Base-by-base conservation (phyloP, 176 grass and related monocot species). In the Aegilops speltoides region DNA sequence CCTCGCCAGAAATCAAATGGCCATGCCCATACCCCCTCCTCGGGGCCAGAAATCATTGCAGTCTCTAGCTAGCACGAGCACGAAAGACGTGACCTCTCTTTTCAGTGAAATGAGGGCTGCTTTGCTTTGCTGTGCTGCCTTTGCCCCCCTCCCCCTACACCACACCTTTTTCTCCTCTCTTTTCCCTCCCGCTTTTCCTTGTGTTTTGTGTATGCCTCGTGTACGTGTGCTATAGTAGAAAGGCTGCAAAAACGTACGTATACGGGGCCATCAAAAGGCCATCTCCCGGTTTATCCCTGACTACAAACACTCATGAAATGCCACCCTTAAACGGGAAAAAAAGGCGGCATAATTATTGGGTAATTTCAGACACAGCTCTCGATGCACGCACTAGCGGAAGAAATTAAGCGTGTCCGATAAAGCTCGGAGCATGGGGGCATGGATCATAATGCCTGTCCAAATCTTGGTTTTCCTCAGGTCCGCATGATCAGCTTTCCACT, bases 61-160 rank as follows among this genome's bases (percentile, higher is more conserved):
- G 62, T 22, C 77, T 80, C 77, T 80, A 87, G 46, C 77, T 77
- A 77, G 82, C 81, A 77, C 76, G 86, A 81, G 82, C 81, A 77
- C 76, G 86, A 81, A 88, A 91, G 89, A 91, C 57, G 86, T 88
- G 85, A 88, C 86, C 71, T 91, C 71, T 85, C 89, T 91, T 91
- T 91, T 64, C 77, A 88, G 77, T 88, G 71, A 91, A 88, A 88
- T 65, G 82, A 88, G 86, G 70, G 86, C 6, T 88, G 86, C 85
- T 88, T 88, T 85, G 81, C 48, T 84, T 86, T 83, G 40, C 40
- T 38, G 50, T 38, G 50, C 52, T 82, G 48, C 76, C 76, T 84
- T 74, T 81, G 31, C 54, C 60, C 76, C 68, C 43, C 12, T 46
- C 19, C 56, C 19, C 56, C 56, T 22, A 59, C 56, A 22, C 56